These are phyloP conservation scores for Candida coquimbonensis DNA, from an alignment of 805 yeast genomes.

Conservation along the genomic window DNA sequence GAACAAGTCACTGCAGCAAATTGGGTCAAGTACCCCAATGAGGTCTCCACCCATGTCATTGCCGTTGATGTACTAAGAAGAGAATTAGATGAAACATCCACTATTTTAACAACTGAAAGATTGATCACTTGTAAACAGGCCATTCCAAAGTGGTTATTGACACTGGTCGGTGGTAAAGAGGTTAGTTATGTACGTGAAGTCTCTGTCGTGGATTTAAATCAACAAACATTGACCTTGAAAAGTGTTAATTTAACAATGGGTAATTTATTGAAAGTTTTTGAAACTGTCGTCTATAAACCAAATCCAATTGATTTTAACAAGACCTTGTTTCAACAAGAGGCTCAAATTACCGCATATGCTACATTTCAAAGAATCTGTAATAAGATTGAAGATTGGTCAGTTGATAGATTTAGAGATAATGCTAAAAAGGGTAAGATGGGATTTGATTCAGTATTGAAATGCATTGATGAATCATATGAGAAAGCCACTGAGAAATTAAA, in stretches of 20 bases:
- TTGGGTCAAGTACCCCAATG: constrained; percentile 97
- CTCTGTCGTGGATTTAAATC: constrained; percentile 67
- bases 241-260: constrained; percentile 83
- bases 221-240: constrained; percentile 64
- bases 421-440: constrained; percentile 79
- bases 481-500: neutral
- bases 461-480: constrained; percentile 30
- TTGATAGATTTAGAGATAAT: constrained; percentile 81
- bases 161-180: constrained; percentile 65
- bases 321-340: constrained; percentile 73
- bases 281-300: constrained; percentile 78
- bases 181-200: constrained; percentile 83
- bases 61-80: constrained; percentile 86
- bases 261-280: constrained; percentile 70
- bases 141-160: constrained; percentile 75
- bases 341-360: constrained; percentile 84
- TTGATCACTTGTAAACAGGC: constrained; percentile 83
- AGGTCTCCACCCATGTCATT: constrained; percentile 82
- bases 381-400: constrained; percentile 87
- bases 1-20: constrained; percentile 92
- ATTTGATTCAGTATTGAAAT: constrained; percentile 69
- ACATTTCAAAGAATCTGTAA: constrained; percentile 63
- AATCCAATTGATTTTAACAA: constrained; percentile 42
- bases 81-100: constrained; percentile 48
- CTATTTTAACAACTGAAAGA: constrained; percentile 70